Conservation (phyloP, 371 early-diverging fungal species). For the Rhizopus delemar region DNA sequence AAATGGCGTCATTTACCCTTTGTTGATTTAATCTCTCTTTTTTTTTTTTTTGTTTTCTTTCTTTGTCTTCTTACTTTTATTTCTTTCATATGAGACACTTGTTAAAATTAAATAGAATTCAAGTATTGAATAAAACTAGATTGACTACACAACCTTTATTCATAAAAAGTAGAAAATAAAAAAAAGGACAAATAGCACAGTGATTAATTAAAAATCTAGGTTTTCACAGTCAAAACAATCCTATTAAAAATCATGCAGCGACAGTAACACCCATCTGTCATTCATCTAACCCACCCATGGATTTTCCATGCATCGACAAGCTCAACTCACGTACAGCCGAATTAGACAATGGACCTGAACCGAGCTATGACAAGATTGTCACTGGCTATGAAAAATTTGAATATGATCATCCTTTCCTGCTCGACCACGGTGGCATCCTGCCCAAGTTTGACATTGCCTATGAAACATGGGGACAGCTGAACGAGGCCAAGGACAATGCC, state of each 20-base stretch:
- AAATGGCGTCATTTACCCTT: conserved; percentile 1
- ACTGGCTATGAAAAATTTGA: conserved; percentile 78
- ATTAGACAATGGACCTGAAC: conserved; percentile 83
- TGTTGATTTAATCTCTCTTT: not conserved
- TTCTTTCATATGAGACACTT: not conserved
- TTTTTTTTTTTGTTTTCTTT: not conserved
- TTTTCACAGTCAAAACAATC: conserved; percentile 1
- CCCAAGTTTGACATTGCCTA: conserved; percentile 78
- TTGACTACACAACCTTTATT: not conserved
- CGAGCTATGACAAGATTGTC: conserved; percentile 81
- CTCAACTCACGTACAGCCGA: conserved; percentile 65
- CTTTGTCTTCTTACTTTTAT: not conserved
- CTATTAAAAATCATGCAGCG: not conserved
- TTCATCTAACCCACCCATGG: conserved; percentile 66
- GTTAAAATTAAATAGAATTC: not conserved
- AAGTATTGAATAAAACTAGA: not conserved
- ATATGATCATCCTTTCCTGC: conserved; percentile 67
- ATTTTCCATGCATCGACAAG: conserved; percentile 80
- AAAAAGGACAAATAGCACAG: not conserved
- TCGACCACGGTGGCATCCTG: conserved; percentile 85
- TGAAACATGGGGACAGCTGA: conserved; percentile 84
- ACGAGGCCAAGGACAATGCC: conserved; percentile 69
- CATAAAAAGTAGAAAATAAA: not conserved
- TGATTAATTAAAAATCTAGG: not conserved
- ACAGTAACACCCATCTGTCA: not conserved